phyloP scores from a whole-genome alignment of 2,329 filamentous ascomycete genomes.

The Cryphonectria naterciae region DNA sequence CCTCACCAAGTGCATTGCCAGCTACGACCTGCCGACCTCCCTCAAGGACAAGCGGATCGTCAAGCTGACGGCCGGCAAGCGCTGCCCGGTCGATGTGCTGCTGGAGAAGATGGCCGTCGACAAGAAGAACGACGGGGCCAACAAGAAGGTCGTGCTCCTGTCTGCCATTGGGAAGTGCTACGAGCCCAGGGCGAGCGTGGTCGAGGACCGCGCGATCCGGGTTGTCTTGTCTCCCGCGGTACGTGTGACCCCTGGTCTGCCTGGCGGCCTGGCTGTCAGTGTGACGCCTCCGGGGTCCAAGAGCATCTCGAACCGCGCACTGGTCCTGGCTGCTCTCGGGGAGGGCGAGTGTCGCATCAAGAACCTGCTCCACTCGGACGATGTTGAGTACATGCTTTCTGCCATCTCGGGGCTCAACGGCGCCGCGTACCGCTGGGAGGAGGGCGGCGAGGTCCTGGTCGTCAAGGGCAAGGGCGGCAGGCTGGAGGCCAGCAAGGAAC shows the following conservation, averaged over 20 bases:
- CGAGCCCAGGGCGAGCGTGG: slow-evolving; percentile 85
- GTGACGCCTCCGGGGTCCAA: slow-evolving; percentile 95
- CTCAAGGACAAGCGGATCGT: slow-evolving; percentile 81
- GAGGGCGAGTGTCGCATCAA: slow-evolving; percentile 84
- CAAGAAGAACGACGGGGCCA: slow-evolving; percentile 95
- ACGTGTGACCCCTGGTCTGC: slow-evolving; percentile 73
- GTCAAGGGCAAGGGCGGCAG: slow-evolving; percentile 90
- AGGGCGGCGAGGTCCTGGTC: slow-evolving; percentile 87
- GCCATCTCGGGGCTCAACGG: slow-evolving; percentile 85
- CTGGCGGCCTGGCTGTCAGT: slow-evolving; percentile 66
- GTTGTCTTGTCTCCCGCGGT: slow-evolving; percentile 82
- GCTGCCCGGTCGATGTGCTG: slow-evolving; percentile 83
- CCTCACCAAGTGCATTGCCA: slow-evolving; percentile 90
- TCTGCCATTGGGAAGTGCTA: slow-evolving; percentile 87
- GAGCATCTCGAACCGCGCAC: slow-evolving; percentile 93
- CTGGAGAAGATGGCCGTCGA: slow-evolving; percentile 95
- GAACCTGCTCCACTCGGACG: slow-evolving; percentile 93
- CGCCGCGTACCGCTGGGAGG: slow-evolving; percentile 90
- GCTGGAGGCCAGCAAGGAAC: slow-evolving; percentile 73
- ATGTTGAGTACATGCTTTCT: slow-evolving; percentile 95
- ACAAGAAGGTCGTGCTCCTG: slow-evolving; percentile 94
- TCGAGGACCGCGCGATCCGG: slow-evolving; percentile 83
- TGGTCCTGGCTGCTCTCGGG: slow-evolving; percentile 91
- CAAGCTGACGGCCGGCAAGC: slow-evolving; percentile 81
- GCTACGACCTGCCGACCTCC: slow-evolving; percentile 87